Base-by-base conservation (phyloP, 2,329 filamentous ascomycete species). In the Phialocephala sp. region DNA sequence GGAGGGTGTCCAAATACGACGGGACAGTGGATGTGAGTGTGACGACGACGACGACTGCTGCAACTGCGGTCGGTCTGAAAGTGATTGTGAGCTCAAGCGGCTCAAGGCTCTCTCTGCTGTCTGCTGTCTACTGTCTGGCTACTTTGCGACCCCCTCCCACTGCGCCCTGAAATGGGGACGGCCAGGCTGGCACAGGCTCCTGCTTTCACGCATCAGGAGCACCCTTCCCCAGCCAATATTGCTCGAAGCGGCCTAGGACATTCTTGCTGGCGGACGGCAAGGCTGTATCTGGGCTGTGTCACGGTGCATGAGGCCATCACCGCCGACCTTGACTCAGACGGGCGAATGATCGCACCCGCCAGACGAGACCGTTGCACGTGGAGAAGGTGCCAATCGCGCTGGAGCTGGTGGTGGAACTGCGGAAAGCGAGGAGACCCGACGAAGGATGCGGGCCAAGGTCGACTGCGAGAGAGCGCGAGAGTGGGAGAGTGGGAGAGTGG, bases 221-320 rank as follows among this genome's bases (percentile, higher is more conserved):
- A 37, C n/a, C 39, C 32, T 20, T 20, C 32, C 39, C 6, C 55
- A 41, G 55, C 55, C 36, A 20, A 41, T 37, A 36, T 41, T 14
- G 55, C 55, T 57, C 32, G 20, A 41, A 37, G 32, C 3, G 55
- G 50, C 27, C 50, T 54, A 57, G 55, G 55, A 41, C 55, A 37
- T 24, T 57, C 24, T 41, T 57, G 18, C n/a, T 36, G 55, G 55
- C 45, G 45, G 45, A 50, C 9, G 45, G 45, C 20, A 50, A 22
- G 45, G 45, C 55, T 57, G 55, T 57, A 27, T 39, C n/a, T 22
- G 55, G 55, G 55, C 55, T 57, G 55, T 57, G 55, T n/a, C 32
- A 32, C 24, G 27, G 20, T 39, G 55, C 55, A 57, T 41, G 35
- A 11, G 12, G 32, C 55, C 55, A 22, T 57, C 52, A n/a, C 15